Evolutionary conservation across 176 grass and related monocot genomes (phyloP), one percentile per base, ranked within the genome.

Genomic region (Bonia amplexicaulis): DNA sequence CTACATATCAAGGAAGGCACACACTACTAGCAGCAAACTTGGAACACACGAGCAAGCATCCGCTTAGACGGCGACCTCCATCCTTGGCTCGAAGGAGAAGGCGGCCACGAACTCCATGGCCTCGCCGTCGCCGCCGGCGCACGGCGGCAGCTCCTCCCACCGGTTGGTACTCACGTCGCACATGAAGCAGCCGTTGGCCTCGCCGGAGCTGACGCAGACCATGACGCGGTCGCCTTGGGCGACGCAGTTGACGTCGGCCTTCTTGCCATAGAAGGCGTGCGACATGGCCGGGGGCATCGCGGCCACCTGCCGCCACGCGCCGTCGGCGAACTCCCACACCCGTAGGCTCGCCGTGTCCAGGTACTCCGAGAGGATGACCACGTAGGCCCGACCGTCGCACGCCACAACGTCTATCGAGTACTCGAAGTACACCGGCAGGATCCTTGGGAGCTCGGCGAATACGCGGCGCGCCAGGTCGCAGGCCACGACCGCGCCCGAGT

Each of bases 331-430:
- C 79, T 90, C 91, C 97, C 97, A 99, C 48, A 99, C 77, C 23
- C 91, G 73, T 16, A 96, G 71, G 87, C 88, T 96, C 11, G 97
- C 84, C 4, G 93, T 81, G 55, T 88, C 93, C 7, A 99, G 90
- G 80, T 92, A 84, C 80, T 96, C 93, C 66, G 97, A 92, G n/a
- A 99, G 90, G 14, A 99, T 93, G 10, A 92, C 90, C 8, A 74
- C 90, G 71, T 88, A 82, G 47, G 91, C 76, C 13, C 42, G 48
- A 19, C 68, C 96, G 66, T 29, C 73, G 83, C 86, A 96, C 6
- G 89, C 88, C 10, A 92, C 89, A 10, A 99, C 88, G 76, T 99
- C 97, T 57, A 99, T 94, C 12, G 97, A 94, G 93, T 99, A 90
- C 86, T 99, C 93, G 7, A 52, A 77, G 64, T 88, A 86, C 17